Evolutionary conservation across 371 early-diverging fungal species (phyloP), one percentile per base, ranked within the genome.

Genomic region (Ecytonucleospora hepatopenaei): DNA sequence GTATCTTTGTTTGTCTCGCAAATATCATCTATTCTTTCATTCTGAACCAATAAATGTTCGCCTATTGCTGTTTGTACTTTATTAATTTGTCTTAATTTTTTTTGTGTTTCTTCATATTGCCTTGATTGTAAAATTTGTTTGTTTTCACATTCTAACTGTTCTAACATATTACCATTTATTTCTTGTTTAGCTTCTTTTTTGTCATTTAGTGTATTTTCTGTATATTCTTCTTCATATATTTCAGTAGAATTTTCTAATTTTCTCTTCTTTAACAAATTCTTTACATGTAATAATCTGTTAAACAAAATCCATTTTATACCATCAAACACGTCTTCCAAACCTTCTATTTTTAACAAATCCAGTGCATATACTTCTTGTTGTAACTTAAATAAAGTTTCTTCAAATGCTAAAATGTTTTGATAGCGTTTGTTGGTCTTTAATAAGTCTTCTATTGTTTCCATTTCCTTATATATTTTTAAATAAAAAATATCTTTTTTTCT

Each of bases 1-100:
- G 70, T 67, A 26, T 56, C 51, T 4, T 35, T 32, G 27, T 57
- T 48, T 26, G 34, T 54, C n/a, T 28, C 40, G 33, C 70, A 54
- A 16, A 77, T 67, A 28, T 48, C 34, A 61, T 77, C 77, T 57
- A 77, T 77, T 16, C 74, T 34, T 49, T 77, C 77, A 55, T 77
- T 67, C 58, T 77, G 77, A n/a, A 68, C 27, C 28, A 26, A 21
- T 24, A 77, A 47, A 46, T 73, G 65, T 35, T 71, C 54, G 30
- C 35, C 46, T 16, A 77, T 77, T 30, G 64, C 59, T 21, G 68
- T 71, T 55, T 77, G 77, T 30, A 77, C 62, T 2, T 31, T 58
- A 47, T 74, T 67, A 27, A 77, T 74, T 35, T 77, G 68, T n/a
- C 63, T 46, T 19, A 77, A 31, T 46, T 70, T 59, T 48, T 40